Percentiles rank a stretch among this genome's conserved stretches.
These are phyloP conservation scores for Fusarium mangiferae DNA, from an alignment of 2,329 filamentous ascomycete species.

Conservation along the genomic window DNA sequence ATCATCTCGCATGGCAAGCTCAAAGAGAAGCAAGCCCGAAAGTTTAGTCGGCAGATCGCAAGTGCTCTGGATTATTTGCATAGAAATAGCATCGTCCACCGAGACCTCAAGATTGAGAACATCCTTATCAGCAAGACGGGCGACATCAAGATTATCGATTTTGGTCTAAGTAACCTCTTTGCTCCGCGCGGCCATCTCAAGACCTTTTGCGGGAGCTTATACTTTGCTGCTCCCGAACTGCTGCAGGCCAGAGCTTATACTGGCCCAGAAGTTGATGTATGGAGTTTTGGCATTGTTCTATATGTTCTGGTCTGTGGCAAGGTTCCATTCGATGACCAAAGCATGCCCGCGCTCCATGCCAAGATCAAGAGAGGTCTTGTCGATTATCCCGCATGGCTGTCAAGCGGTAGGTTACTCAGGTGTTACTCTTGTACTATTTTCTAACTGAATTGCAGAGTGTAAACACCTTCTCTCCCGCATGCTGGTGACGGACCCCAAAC, in stretches of 20 bases:
- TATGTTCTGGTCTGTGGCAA: slow-evolving; percentile 98
- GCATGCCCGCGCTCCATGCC: slow-evolving; percentile 96
- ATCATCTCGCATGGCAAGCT: slow-evolving; percentile 98
- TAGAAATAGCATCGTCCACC: slow-evolving; percentile 96
- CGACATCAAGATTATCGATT: slow-evolving; percentile 99
- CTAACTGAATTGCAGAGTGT: slow-evolving; percentile 75
- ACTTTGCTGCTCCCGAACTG: slow-evolving; percentile 95
- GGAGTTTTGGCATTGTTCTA: slow-evolving; percentile 98
- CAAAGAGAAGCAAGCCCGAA: slow-evolving; percentile 97
- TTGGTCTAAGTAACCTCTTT: slow-evolving; percentile 96
- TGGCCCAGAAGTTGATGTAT: slow-evolving; percentile 95
- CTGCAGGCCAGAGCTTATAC: slow-evolving; percentile 94
- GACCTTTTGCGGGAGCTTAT: slow-evolving; percentile 97
- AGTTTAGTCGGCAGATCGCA: slow-evolving; percentile 96
- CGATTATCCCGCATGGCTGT: slow-evolving; percentile 94
- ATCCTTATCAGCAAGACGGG: slow-evolving; percentile 99
- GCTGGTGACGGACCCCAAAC: slow-evolving; percentile 92
- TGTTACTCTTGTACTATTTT: not conserved
- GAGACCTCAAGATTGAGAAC: slow-evolving; percentile 98
- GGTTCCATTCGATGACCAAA: slow-evolving; percentile 98
- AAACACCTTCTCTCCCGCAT: slow-evolving; percentile 92
- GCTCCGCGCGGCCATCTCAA: slow-evolving; percentile 86
- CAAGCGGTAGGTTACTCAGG: slow-evolving; percentile 71
- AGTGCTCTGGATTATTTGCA: slow-evolving; percentile 98
- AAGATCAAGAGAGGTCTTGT: slow-evolving; percentile 98